These are phyloP conservation scores for Pseudisothecium myosuroides DNA, from an alignment of 225 moss, liverwort and hornwort genomes.

Conservation along the genomic window DNA sequence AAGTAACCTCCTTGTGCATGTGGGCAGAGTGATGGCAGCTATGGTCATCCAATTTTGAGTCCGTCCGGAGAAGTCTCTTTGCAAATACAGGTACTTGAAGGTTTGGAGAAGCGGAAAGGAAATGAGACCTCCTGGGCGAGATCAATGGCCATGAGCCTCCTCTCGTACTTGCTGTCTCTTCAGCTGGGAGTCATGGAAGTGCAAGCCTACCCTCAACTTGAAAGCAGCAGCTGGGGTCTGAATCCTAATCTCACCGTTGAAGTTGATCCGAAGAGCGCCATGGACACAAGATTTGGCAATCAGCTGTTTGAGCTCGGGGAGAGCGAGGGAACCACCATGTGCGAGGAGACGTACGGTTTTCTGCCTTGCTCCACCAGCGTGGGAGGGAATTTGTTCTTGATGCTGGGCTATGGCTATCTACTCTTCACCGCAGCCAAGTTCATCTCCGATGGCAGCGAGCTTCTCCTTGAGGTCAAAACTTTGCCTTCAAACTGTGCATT, in stretches of 20 bases:
- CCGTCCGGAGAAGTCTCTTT: background rate
- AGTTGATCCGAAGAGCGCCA: background rate
- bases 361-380: conserved; percentile 73
- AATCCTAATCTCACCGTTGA: background rate
- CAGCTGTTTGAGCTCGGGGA: conserved; percentile 29
- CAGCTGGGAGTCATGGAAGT: conserved; percentile 29
- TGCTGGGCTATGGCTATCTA: conserved; percentile 64
- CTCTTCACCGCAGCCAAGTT: conserved; percentile 70
- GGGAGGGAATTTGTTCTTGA: conserved; percentile 79
- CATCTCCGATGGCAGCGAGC: conserved; percentile 95
- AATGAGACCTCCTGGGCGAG: conserved; percentile 1
- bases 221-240: background rate
- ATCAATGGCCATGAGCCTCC: conserved; percentile 4
- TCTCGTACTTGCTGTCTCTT: conserved; percentile 21
- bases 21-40: background rate
- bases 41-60: background rate
- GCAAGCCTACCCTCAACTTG: conserved; percentile 15
- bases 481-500: background rate
- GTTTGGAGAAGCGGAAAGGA: background rate
- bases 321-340: background rate
- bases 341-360: conserved; percentile 79
- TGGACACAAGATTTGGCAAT: background rate
- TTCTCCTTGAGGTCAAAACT: conserved; percentile 71
- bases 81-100: background rate
- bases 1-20: background rate